These are phyloP conservation scores for Pleurotus platypus DNA, from an alignment of 768 basidiomycete genomes.

Conservation along the genomic window DNA sequence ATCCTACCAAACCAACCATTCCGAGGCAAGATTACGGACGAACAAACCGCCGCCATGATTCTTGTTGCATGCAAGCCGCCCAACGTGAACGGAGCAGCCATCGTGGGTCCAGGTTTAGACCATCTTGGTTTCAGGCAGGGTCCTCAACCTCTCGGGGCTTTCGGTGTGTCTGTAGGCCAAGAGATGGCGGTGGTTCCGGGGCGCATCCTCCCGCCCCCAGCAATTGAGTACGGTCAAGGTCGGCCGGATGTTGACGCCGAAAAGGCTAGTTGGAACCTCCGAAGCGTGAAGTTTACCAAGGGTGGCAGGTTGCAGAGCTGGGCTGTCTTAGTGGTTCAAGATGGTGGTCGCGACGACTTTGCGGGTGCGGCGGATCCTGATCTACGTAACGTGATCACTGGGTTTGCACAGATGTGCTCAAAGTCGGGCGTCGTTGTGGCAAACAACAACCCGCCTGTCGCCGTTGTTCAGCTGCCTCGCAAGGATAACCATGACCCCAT, in stretches of 20 bases:
- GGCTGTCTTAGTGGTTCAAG: slow-evolving; percentile 67
- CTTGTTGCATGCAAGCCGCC: slow-evolving; percentile 67
- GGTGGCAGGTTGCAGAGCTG: slow-evolving; percentile 59
- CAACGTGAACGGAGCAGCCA: slow-evolving; percentile 59
- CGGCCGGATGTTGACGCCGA: slow-evolving; percentile 40
- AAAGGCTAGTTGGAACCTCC: slow-evolving; percentile 79
- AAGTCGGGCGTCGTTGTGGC: slow-evolving; percentile 58
- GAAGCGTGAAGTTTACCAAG: slow-evolving; percentile 55
- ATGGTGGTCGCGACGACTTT: slow-evolving; percentile 65
- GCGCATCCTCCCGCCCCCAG: slow-evolving; percentile 61
- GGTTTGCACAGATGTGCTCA: slow-evolving; percentile 61
- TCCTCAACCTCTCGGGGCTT: slow-evolving; percentile 42
- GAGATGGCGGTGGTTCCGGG: slow-evolving; percentile 73
- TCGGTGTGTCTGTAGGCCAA: slow-evolving; percentile 54
- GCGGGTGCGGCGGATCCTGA: slow-evolving; percentile 46
- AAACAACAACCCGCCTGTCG: slow-evolving; percentile 29
- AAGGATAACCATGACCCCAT: slow-evolving; percentile 53
- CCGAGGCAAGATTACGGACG: slow-evolving; percentile 63
- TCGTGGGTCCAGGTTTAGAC: slow-evolving; percentile 58
- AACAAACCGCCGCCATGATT: slow-evolving; percentile 75
- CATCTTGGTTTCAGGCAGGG: slow-evolving; percentile 53
- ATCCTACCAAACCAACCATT: slow-evolving; percentile 69
- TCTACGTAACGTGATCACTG: slow-evolving; percentile 40
- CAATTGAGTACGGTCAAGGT: slow-evolving; percentile 53
- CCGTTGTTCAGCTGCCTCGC: slow-evolving; percentile 43